Evolutionary conservation across 1,284 basidiomycete genomes (phyloP), one percentile per base, ranked within the genome.

Genomic region (Anthracocystis walkeri): DNA sequence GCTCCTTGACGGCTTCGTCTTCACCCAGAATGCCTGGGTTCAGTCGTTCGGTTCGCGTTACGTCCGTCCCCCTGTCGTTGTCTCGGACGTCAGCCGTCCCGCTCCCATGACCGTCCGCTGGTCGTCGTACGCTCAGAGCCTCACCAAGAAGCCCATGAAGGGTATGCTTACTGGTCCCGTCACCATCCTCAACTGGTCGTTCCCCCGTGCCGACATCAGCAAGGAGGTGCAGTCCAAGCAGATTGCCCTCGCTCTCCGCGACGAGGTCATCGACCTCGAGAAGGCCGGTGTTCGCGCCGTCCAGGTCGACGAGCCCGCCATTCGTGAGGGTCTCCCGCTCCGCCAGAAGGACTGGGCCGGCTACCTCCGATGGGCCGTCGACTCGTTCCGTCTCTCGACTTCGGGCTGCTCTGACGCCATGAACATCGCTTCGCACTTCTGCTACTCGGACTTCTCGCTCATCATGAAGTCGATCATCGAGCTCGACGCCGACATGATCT

Each of bases 291-390:
- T 99, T 87, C 91, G 91, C 84, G 96, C 95, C 84, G 96, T 99
- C 86, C 97, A 99, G 89, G 97, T 99, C 84, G 97, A 99, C 84
- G 97, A 99, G 89, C 94, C 97, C 67, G 97, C 97, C 74, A 97
- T 99, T 84, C 95, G 97, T 89, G 97, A 99, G 89, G 97, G 97
- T 88, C 75, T 80, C 4, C 83, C 83, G 2, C 78, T 84, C 44
- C 82, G 83, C 55, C 78, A 79, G 70, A 72, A 77, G 66, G 81
- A 85, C 63, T 82, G 81, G 81, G 71, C 75, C 54, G 67, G 63
- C 63, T 85, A 85, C 79, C 78, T 85, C 60, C 77, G 77, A 69
- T 84, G 82, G 82, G 83, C 83, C 41, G 83, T 85, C 45, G 83
- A 84, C 76, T 82, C 81, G 50, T 85, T 84, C 83, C 78, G 80